phyloP scores from a whole-genome alignment of 129 eudicot genomes.

The Helichrysum umbraculigerum region DNA sequence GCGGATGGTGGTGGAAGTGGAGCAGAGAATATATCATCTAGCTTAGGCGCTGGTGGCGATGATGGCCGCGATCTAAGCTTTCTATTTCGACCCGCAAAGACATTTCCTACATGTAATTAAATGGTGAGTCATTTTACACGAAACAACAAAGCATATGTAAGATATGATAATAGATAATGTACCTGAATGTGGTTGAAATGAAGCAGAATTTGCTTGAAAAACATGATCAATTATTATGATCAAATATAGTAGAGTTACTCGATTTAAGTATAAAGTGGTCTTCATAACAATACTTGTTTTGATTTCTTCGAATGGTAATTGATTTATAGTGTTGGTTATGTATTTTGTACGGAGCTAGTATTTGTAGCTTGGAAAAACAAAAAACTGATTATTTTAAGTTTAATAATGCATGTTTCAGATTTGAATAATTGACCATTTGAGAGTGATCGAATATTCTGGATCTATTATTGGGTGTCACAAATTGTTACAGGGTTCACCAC shows the following conservation, averaged over 20 bases:
- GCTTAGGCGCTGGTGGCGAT: slow-evolving; percentile 9
- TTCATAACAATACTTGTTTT: not conserved
- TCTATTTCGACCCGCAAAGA: not conserved
- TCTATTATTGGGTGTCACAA: too few relatives aligned
- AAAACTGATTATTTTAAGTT: too few relatives aligned
- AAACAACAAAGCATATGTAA: not conserved
- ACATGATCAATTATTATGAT: not conserved
- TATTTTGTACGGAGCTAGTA: too few relatives aligned
- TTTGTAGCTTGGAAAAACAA: too few relatives aligned
- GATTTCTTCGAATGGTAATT: not conserved
- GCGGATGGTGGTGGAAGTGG: not conserved
- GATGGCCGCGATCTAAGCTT: not conserved
- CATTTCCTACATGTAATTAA: not conserved
- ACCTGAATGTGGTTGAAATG: slow-evolving; percentile 7
- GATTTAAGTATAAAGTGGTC: not conserved
- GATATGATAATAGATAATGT: not conserved
- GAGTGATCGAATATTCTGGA: too few relatives aligned
- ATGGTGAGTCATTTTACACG: too few relatives aligned
- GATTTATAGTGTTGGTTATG: too few relatives aligned
- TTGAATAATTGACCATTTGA: too few relatives aligned
- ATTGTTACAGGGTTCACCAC: too few relatives aligned
- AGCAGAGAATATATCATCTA: not conserved
- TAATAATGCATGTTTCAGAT: too few relatives aligned
- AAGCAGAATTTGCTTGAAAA: not conserved
- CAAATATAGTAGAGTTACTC: not conserved